A percentile compares a stretch with the other conserved stretches of the same genome.
These are phyloP conservation scores for Mucor piriformis DNA, from an alignment of 371 early-diverging fungal species.

Conservation along the genomic window DNA sequence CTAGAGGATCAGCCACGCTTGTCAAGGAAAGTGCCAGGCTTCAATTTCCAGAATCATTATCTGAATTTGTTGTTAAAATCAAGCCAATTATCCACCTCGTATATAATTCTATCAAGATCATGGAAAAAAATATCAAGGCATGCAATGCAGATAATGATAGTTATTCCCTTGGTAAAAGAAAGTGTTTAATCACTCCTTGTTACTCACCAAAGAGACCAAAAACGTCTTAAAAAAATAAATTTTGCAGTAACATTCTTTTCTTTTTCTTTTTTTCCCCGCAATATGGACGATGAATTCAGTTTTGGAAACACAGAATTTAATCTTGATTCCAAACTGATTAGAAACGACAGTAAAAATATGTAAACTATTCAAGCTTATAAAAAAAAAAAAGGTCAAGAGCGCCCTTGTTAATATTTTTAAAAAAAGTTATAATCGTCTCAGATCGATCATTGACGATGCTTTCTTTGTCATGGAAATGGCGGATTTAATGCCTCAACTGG, in stretches of 20 bases:
- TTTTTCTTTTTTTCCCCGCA: conserved; percentile 1
- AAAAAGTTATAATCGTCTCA: conserved; percentile 73
- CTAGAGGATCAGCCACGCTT: no score
- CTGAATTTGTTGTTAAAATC: no score
- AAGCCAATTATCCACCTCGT: no score
- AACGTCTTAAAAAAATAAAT: no score
- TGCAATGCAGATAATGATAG: no score
- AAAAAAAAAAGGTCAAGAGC: not conserved
- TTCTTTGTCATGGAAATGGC: conserved; percentile 67
- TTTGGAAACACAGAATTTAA: conserved; percentile 26
- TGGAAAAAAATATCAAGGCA: no score
- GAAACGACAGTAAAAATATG: conserved; percentile 52
- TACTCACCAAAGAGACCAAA: no score
- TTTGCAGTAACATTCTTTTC: no score
- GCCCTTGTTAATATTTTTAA: not conserved
- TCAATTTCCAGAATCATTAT: no score
- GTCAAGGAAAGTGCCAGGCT: no score
- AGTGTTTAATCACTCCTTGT: not conserved
- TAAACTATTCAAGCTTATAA: no score
- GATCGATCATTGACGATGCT: conserved; percentile 79
- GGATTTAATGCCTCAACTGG: conserved; percentile 57
- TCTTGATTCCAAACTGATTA: conserved; percentile 35
- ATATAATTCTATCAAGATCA: no score
- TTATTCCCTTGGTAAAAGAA: not conserved
- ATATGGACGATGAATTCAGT: conserved; percentile 21